phyloP scores from a whole-genome alignment of 495 filamentous ascomycete species.

The Clohesyomyces aquaticus region DNA sequence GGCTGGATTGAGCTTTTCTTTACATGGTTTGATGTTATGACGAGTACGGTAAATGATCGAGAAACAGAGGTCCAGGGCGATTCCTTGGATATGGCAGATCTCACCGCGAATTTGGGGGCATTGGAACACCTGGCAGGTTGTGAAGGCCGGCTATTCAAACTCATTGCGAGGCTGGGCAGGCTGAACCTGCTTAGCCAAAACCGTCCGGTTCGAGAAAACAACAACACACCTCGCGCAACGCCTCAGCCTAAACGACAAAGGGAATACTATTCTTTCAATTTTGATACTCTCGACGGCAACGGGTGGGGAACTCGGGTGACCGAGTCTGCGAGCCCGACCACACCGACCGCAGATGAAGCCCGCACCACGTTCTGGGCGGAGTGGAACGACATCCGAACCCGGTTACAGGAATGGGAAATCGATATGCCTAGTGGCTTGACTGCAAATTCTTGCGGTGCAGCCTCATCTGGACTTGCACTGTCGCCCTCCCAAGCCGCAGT shows the following conservation, averaged over 20 bases:
- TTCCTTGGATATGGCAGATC: slow-evolving; percentile 67
- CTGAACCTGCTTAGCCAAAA: slow-evolving; percentile 87
- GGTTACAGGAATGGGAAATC: slow-evolving; percentile 81
- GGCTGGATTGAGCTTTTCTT: slow-evolving; percentile 96
- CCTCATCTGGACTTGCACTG: slow-evolving; percentile 51
- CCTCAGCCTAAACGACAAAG: slow-evolving; percentile 42
- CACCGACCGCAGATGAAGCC: slow-evolving; percentile 58
- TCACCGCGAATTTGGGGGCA: slow-evolving; percentile 70
- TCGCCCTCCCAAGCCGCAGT: slow-evolving; percentile 49
- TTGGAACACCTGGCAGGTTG: slow-evolving; percentile 89
- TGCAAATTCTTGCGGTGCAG: slow-evolving; percentile 38
- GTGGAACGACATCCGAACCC: slow-evolving; percentile 77
- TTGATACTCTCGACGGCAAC: slow-evolving; percentile 65
- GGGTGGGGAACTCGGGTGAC: slow-evolving; percentile 55
- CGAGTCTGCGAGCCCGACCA: slow-evolving; percentile 43
- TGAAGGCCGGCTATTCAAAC: slow-evolving; percentile 58
- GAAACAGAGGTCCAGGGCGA: slow-evolving; percentile 81
- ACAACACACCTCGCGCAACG: slow-evolving; percentile 45
- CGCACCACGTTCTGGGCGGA: slow-evolving; percentile 77
- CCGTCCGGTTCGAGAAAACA: slow-evolving; percentile 44
- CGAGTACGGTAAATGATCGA: slow-evolving; percentile 86
- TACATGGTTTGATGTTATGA: slow-evolving; percentile 95
- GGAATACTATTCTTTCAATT: slow-evolving; percentile 59
- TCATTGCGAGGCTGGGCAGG: slow-evolving; percentile 60
- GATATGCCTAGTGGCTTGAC: slow-evolving; percentile 52